These are phyloP conservation scores for Rhododendron simsii DNA, from an alignment of 148 eudicot genomes.

Conservation along the genomic window DNA sequence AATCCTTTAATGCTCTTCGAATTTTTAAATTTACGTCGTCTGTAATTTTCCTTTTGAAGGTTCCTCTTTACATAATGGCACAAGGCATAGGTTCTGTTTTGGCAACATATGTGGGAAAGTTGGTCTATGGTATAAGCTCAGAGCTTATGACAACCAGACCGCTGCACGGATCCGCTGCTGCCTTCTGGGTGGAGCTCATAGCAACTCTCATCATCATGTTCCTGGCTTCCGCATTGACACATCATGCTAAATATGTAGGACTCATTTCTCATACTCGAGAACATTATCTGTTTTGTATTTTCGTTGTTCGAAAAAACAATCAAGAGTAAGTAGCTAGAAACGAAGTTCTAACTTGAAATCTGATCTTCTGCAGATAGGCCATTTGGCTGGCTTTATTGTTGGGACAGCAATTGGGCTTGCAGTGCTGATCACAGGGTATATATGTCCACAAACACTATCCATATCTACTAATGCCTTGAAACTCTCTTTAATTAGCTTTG, in stretches of 20 bases:
- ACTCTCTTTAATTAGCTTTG: not conserved
- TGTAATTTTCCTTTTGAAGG: conserved; percentile 34
- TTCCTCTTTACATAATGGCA: conserved; percentile 64
- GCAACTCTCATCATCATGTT: conserved; percentile 69
- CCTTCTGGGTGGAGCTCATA: conserved; percentile 76
- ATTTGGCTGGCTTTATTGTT: conserved; percentile 51
- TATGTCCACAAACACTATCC: not conserved
- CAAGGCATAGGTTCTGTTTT: conserved; percentile 65
- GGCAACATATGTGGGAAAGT: conserved; percentile 52
- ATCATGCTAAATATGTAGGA: conserved; percentile 59
- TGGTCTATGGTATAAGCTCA: conserved; percentile 53
- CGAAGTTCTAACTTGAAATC: not conserved
- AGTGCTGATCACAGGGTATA: conserved; percentile 76
- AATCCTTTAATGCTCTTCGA: not conserved
- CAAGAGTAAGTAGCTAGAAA: not conserved
- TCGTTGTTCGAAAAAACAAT: too few species aligned
- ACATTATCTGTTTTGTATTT: not conserved
- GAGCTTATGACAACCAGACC: conserved; percentile 61
- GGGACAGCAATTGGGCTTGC: conserved; percentile 71
- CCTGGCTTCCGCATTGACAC: conserved; percentile 54
- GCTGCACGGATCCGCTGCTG: conserved; percentile 34
- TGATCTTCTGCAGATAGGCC: conserved; percentile 40
- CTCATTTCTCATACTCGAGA: not conserved
- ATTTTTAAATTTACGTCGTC: too few species aligned
- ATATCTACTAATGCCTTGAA: not conserved